These are phyloP conservation scores for Alternaria angustiovoidea DNA, from an alignment of 2,329 filamentous ascomycete genomes.

Conservation along the genomic window DNA sequence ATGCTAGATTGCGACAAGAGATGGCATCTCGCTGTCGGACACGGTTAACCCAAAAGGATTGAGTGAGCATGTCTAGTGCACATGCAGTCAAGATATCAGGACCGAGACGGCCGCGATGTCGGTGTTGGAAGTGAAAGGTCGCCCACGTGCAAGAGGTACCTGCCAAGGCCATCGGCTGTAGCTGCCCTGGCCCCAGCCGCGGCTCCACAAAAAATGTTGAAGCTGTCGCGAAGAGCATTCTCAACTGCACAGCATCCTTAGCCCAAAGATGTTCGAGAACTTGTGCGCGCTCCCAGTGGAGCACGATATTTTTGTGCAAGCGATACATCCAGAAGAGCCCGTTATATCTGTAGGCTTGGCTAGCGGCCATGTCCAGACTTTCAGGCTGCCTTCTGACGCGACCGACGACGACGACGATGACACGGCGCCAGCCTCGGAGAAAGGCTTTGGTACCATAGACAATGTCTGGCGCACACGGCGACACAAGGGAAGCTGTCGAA, in stretches of 20 bases:
- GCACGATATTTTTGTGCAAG: slow-evolving; percentile 87
- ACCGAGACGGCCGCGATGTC: not conserved
- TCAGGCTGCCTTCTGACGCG: slow-evolving; percentile 71
- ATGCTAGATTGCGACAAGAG: not conserved
- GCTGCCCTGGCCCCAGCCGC: slow-evolving; percentile 16
- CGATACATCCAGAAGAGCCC: slow-evolving; percentile 83
- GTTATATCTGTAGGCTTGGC: slow-evolving; percentile 86
- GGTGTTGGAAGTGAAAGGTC: not conserved
- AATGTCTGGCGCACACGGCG: slow-evolving; percentile 85
- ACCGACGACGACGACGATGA: slow-evolving; percentile 58
- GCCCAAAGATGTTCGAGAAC: slow-evolving; percentile 79
- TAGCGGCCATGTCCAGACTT: slow-evolving; percentile 85
- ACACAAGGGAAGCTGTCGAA: slow-evolving; percentile 93
- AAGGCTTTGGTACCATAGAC: slow-evolving; percentile 78
- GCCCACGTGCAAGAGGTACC: slow-evolving; percentile 4
- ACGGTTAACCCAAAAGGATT: not conserved
- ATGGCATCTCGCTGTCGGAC: not conserved
- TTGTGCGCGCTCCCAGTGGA: slow-evolving; percentile 87
- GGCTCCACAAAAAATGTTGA: slow-evolving; percentile 39
- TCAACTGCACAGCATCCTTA: slow-evolving; percentile 6
- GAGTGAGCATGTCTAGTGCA: not conserved
- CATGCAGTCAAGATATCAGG: not conserved
- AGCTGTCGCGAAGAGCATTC: slow-evolving; percentile 18
- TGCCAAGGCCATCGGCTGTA: slow-evolving; percentile 29
- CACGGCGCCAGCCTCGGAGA: slow-evolving; percentile 60